Base-by-base conservation (phyloP, 768 basidiomycete species). In the Phylloporus rhodoxanthus region DNA sequence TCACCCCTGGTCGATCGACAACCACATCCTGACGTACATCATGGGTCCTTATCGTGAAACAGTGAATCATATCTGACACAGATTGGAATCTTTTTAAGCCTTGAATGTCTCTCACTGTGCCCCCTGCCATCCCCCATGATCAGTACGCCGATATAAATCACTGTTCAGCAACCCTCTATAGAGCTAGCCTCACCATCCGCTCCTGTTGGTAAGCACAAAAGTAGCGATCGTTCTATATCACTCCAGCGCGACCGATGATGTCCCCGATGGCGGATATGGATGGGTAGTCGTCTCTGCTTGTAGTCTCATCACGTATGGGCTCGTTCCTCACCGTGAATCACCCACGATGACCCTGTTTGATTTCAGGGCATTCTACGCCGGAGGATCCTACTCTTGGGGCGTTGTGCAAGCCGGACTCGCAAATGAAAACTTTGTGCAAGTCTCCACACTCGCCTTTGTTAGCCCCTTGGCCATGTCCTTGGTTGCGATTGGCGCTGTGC, bases 231-330 rank as follows among this genome's bases (percentile, higher is more conserved):
- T 30, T 9, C 38, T 37, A 34, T 43, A 19, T 25, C 36, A 13
- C n/a, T 38, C 9, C 47, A 50, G 10, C 45, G 19, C 26, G 28
- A 48, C 2, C 10, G 50, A 52, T 5, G 42, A 60, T 6, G 45
- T 59, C 10, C 67, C 65, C 7, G 67, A 68, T 20, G 63, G 67
- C 4, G 64, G 63, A n/a, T 66, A 68, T 29, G 67, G 63, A 19
- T 70, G 66, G 64, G 60, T 63, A 2, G 57, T 68, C 13, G 59
- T 68, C 33, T 60, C 59, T 13, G 59, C 56, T 2, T 70, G 66
- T 45, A 54, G 60, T 47, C 45, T 62, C 47, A 57, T 60, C 53
- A 47, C 55, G 68, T 68, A 50, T 26, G 62, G 25, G 34, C 28
- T 39, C 9, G 30, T 41, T 43, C 42, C 29, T 23, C 13, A 4